These are phyloP conservation scores for Juglanconis oblonga DNA, from an alignment of 2,329 filamentous ascomycete genomes.

Conservation along the genomic window DNA sequence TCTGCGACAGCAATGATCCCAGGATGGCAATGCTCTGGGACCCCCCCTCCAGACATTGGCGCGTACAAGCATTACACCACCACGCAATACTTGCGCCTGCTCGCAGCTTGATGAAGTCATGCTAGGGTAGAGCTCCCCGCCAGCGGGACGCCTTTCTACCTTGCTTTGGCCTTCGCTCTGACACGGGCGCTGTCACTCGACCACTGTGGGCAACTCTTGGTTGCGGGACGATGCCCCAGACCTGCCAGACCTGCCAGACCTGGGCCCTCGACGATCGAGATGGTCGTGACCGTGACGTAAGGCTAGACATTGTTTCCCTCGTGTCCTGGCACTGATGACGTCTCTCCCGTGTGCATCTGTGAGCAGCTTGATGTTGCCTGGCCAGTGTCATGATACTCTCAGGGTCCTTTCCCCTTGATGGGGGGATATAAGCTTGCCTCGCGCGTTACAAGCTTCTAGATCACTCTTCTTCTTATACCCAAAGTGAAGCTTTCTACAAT, in stretches of 20 bases:
- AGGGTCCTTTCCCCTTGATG: background rate
- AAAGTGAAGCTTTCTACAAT: background rate
- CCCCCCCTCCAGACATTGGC: background rate
- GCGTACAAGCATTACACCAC: conserved; percentile 11
- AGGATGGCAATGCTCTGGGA: background rate
- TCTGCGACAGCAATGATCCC: background rate
- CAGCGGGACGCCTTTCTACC: conserved; percentile 9
- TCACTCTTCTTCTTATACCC: background rate
- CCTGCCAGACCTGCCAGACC: background rate
- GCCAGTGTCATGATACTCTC: background rate
- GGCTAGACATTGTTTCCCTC: background rate
- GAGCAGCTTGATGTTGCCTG: conserved; percentile 1
- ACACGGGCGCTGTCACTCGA: conserved; percentile 1
- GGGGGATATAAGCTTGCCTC: conserved; percentile 18
- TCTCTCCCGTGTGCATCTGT: conserved; percentile 6
- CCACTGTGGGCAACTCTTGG: background rate
- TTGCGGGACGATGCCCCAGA: too few relatives aligned
- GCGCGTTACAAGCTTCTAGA: conserved; percentile 5
- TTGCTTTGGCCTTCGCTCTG: background rate
- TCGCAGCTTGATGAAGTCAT: conserved; percentile 20
- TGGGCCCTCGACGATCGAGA: conserved; percentile 15
- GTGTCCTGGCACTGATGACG: conserved; percentile 15
- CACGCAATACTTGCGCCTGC: background rate
- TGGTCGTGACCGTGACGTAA: conserved; percentile 20
- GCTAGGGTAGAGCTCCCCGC: background rate